A percentile compares a stretch with the other conserved stretches of the same genome.
These are phyloP conservation scores for Quercus phellos DNA, from an alignment of 331 rosid genomes.

Conservation along the genomic window DNA sequence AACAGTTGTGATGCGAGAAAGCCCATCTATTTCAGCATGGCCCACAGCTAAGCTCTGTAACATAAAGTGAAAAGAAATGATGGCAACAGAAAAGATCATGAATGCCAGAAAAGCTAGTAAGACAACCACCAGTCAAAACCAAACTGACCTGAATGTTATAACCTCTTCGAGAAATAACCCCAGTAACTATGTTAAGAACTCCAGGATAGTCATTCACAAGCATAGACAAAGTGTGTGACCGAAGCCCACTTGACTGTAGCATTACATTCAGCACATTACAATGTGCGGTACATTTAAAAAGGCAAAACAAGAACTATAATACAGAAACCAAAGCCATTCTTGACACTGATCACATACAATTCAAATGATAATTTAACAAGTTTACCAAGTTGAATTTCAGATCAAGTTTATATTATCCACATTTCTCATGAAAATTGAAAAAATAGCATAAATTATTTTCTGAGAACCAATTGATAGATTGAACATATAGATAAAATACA, in stretches of 20 bases:
- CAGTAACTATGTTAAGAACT: slow-evolving; percentile 53
- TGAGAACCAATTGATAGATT: background rate
- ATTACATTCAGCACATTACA: background rate
- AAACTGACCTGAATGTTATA: slow-evolving; percentile 59
- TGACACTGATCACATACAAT: background rate
- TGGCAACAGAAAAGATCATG: background rate
- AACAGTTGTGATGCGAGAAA: slow-evolving; percentile 58
- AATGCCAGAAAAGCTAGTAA: background rate
- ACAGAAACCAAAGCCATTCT: background rate
- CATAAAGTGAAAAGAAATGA: background rate
- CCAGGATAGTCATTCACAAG: slow-evolving; percentile 51
- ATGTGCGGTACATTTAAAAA: background rate
- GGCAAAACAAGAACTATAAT: background rate
- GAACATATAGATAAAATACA: background rate
- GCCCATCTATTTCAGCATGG: slow-evolving; percentile 47
- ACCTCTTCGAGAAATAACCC: slow-evolving; percentile 58
- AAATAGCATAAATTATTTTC: background rate
- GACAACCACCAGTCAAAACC: background rate
- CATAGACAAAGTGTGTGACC: slow-evolving; percentile 54
- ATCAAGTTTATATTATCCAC: background rate
- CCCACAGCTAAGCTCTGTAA: slow-evolving; percentile 59
- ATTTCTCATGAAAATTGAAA: background rate
- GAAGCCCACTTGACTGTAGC: slow-evolving; percentile 47
- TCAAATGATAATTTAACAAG: background rate
- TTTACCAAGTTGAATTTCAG: background rate